These are phyloP conservation scores for Dentipellis fragilis DNA, from an alignment of 768 basidiomycete genomes.

Conservation along the genomic window DNA sequence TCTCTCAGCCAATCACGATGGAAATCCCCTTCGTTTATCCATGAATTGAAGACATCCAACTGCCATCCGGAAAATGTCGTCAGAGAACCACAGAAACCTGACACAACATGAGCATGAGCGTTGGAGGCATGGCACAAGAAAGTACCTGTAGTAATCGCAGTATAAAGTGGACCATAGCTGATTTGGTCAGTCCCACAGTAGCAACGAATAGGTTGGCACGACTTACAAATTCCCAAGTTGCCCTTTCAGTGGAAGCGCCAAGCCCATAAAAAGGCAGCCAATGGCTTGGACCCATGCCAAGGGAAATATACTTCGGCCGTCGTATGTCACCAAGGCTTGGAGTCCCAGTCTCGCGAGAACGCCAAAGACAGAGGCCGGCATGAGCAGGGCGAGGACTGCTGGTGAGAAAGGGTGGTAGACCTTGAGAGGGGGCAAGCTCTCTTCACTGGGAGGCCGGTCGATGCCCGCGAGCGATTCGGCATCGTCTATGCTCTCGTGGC, in stretches of 20 bases:
- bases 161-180: constrained; percentile 85
- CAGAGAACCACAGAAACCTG: constrained; percentile 90
- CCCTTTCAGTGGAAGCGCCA: constrained; percentile 58
- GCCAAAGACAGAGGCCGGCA: constrained; percentile 81
- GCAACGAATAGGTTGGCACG: constrained; percentile 7
- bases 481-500: constrained; percentile 21
- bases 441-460: constrained; percentile 30
- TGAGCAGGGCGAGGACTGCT: constrained; percentile 59
- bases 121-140: not conserved
- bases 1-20: constrained; percentile 58
- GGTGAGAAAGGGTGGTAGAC: constrained; percentile 45
- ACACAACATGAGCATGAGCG: not conserved
- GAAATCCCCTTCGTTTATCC: constrained; percentile 55
- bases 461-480: constrained; percentile 31
- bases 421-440: constrained; percentile 24
- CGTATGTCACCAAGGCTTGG: constrained; percentile 60
- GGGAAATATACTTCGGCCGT: constrained; percentile 68
- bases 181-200: not conserved
- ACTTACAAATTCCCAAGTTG: constrained; percentile 69
- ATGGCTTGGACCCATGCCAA: constrained; percentile 78
- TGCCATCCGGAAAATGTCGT: constrained; percentile 98
- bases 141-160: constrained; percentile 76
- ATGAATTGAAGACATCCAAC: constrained; percentile 75
- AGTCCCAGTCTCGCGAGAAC: constrained; percentile 75
- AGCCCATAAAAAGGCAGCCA: constrained; percentile 91